A percentile compares a stretch with the other conserved stretches of the same genome.
phyloP scores from a whole-genome alignment of 2,329 filamentous ascomycete genomes.

The Alternaria sp. region DNA sequence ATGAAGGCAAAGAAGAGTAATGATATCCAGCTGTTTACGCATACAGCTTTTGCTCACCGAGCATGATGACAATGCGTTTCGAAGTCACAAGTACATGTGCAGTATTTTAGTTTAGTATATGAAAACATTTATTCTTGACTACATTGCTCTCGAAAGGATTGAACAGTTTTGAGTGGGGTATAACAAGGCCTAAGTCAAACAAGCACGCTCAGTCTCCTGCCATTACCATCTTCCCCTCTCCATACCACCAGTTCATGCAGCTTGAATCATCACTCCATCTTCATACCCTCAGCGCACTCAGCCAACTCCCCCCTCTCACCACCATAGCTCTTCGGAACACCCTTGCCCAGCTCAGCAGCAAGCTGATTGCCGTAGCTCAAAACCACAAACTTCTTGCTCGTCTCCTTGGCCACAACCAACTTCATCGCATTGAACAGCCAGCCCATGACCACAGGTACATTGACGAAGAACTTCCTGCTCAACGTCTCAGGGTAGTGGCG shows the following conservation, averaged over 20 bases:
- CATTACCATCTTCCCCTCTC: slow-evolving; percentile 17
- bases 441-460: slow-evolving; percentile 89
- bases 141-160: not conserved
- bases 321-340: slow-evolving; percentile 78
- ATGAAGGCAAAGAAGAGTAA: slow-evolving; percentile 9
- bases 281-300: slow-evolving; percentile 51
- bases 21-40: slow-evolving; percentile 2
- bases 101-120: not conserved
- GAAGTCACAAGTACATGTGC: not conserved
- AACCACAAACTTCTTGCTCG: slow-evolving; percentile 57
- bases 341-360: slow-evolving; percentile 67
- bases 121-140: not conserved
- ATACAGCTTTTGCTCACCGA: not conserved
- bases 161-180: slow-evolving; percentile 15
- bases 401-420: slow-evolving; percentile 55
- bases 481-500: slow-evolving; percentile 89
- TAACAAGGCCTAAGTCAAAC: slow-evolving; percentile 16
- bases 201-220: slow-evolving; percentile 14
- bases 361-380: slow-evolving; percentile 68
- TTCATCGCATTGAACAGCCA: slow-evolving; percentile 65
- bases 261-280: slow-evolving; percentile 28
- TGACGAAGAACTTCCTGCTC: slow-evolving; percentile 93
- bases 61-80: not conserved
- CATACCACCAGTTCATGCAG: not conserved
- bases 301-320: slow-evolving; percentile 68